Base-by-base conservation (phyloP, 441 rosid genomes). In the Mallotus repandus region DNA sequence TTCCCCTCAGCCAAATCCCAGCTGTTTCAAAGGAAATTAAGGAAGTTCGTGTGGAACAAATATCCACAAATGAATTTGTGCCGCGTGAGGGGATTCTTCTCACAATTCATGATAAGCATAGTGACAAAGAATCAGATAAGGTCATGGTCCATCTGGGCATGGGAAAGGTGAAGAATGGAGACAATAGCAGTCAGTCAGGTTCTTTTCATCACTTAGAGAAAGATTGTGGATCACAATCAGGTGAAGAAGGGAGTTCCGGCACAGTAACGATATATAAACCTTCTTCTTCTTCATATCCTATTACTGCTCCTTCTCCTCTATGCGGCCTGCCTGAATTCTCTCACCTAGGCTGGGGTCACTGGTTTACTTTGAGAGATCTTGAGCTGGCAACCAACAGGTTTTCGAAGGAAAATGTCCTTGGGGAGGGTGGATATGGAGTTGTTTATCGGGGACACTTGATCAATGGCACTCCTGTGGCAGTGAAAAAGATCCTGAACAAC, bases 341-440 rank as follows among this genome's bases (percentile, higher is more conserved):
- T 48, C 96, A 91, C 63, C 80, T 95, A 77, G 99, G 98, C 35
- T 95, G 98, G 98, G 99, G 99, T 60, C 99, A 95, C 82, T 95
- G 99, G 99, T 95, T 95, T 80, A 95, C 99, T 0, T 71, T 95
- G 69, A 89, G 98, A 81, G 99, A 95, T 82, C 97, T 95, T 65
- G 97, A 95, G 75, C 84, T 86, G 52, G 99, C 99, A 48, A 95
- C 99, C 22, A 91, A 85, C 74, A 72, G 87, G 50, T 93, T 95
- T 83, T 91, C 98, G 1, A 89, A 87, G 82, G 99, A 95, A 32
- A 93, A 87, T 72, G 81, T 95, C 63, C 83, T 95, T 71, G 99
- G 99, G 53, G 98, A 95, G 80, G 98, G 99, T 63, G 99, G 99
- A 14, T 93, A 93, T 82, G 99, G 99, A 61, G 84, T 95, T 79